Percentiles rank a stretch among this genome's conserved stretches.
Evolutionary conservation across 2,329 filamentous ascomycete genomes (phyloP).

Genomic region (Neopestalotiopsis clavispora): DNA sequence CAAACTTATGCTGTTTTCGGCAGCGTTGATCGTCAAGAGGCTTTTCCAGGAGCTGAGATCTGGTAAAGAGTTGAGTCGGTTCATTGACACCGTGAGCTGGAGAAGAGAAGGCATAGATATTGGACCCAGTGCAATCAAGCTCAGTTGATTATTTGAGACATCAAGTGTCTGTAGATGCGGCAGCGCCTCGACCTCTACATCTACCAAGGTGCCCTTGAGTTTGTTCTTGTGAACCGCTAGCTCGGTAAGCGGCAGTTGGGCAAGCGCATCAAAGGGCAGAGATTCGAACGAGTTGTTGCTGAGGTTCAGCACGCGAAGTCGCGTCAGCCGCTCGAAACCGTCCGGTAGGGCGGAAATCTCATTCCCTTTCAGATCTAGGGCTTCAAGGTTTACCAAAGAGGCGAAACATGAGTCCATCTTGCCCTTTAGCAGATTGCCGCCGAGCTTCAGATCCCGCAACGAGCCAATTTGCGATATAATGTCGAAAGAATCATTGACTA

Average conservation of each 20-base stretch:
- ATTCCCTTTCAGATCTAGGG: conserved; percentile 83
- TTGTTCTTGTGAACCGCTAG: conserved; percentile 79
- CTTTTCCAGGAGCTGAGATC: conserved; percentile 75
- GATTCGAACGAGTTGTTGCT: conserved; percentile 77
- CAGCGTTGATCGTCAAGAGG: conserved; percentile 74
- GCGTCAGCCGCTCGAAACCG: conserved; percentile 67
- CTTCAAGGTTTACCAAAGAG: conserved; percentile 72
- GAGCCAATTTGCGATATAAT: conserved; percentile 74
- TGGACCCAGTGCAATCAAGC: conserved; percentile 51
- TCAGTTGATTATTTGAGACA: conserved; percentile 76
- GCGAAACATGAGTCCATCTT: conserved; percentile 67
- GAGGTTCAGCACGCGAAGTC: conserved; percentile 78
- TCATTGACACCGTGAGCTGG: conserved; percentile 78
- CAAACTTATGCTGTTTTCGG: conserved; percentile 78
- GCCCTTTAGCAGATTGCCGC: conserved; percentile 76
- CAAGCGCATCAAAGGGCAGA: conserved; percentile 73
- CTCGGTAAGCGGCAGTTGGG: conserved; percentile 72
- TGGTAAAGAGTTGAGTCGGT: conserved; percentile 76
- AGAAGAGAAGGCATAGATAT: conserved; percentile 75
- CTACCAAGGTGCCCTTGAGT: conserved; percentile 74
- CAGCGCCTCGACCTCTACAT: conserved; percentile 61
- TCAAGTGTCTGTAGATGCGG: conserved; percentile 76
- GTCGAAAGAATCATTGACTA: conserved; percentile 74
- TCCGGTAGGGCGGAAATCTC: conserved; percentile 73
- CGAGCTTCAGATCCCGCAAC: conserved; percentile 81